phyloP scores from a whole-genome alignment of 2,329 filamentous ascomycete species.

The Colletotrichum abscissum region DNA sequence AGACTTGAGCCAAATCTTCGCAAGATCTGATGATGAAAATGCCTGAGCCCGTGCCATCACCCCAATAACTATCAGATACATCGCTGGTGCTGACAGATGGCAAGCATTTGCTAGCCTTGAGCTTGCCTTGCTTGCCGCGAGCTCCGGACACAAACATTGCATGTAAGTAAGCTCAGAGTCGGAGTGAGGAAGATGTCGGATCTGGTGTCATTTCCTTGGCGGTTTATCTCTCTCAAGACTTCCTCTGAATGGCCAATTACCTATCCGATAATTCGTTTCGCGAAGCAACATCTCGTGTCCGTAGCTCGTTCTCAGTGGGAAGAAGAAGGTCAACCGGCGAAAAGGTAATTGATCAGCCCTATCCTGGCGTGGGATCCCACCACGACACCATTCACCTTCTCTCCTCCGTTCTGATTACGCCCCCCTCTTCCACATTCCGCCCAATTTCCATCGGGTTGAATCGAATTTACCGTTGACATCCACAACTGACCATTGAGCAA shows the following conservation, averaged over 20 bases:
- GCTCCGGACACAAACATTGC: neutral
- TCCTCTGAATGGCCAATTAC: neutral
- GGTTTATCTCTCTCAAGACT: neutral
- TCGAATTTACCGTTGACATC: constrained; percentile 17
- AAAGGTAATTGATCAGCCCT: constrained; percentile 30
- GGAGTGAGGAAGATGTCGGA: neutral
- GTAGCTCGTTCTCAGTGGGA: neutral
- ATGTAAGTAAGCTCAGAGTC: neutral
- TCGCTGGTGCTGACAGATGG: constrained; percentile 11
- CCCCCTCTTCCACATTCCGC: constrained; percentile 12
- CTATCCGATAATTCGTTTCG: neutral
- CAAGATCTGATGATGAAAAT: constrained; percentile 2
- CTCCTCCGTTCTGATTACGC: constrained; percentile 13
- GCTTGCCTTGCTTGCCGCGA: neutral
- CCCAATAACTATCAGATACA: neutral
- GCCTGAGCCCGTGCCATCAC: neutral
- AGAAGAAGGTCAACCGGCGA: neutral
- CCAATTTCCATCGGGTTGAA: neutral
- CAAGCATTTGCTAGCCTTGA: neutral
- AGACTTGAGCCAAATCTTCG: neutral
- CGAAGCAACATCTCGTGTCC: neutral
- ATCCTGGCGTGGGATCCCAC: constrained; percentile 28
- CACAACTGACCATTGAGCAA: constrained; percentile 1
- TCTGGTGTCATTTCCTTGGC: neutral
- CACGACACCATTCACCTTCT: constrained; percentile 26